These are phyloP conservation scores for Vaccinium macrocarpon DNA, from an alignment of 148 eudicot species.

Conservation along the genomic window DNA sequence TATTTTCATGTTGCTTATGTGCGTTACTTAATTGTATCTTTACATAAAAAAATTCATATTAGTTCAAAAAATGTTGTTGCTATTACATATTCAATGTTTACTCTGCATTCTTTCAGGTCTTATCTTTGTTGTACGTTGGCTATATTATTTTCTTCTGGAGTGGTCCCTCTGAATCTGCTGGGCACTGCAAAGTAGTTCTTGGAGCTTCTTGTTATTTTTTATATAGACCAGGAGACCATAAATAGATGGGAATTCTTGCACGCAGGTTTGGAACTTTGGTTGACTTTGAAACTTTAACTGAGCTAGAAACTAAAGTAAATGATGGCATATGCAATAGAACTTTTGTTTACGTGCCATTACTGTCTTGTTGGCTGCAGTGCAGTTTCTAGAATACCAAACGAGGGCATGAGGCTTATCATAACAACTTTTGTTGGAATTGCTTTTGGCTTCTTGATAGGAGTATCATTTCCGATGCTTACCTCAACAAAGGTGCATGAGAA, in stretches of 20 bases:
- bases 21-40: not conserved
- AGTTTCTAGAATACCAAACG: slow-evolving; percentile 45
- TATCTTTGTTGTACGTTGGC: not conserved
- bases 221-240: slow-evolving; percentile 2
- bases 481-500: slow-evolving; percentile 51
- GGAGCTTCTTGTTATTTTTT: slow-evolving; percentile 1
- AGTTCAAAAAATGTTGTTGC: not conserved
- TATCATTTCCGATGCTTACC: slow-evolving; percentile 46
- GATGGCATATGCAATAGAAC: not conserved
- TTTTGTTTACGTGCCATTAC: not conserved
- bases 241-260: slow-evolving; percentile 23
- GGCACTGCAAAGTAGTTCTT: slow-evolving; percentile 3
- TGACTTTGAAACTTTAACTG: not conserved
- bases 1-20: not conserved
- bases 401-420: slow-evolving; percentile 46
- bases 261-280: slow-evolving; percentile 35
- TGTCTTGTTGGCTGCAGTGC: slow-evolving; percentile 37
- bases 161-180: not conserved
- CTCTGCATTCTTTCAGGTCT: slow-evolving; percentile 15
- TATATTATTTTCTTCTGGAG: slow-evolving; percentile 2
- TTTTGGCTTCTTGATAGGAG: slow-evolving; percentile 70
- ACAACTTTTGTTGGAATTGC: slow-evolving; percentile 51
- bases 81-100: not conserved
- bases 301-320: not conserved
- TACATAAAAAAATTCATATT: not conserved